Percentiles rank a stretch among this genome's conserved stretches.
These are phyloP conservation scores for Capsicum chinense DNA, from an alignment of 257 asterid genomes.

Conservation along the genomic window DNA sequence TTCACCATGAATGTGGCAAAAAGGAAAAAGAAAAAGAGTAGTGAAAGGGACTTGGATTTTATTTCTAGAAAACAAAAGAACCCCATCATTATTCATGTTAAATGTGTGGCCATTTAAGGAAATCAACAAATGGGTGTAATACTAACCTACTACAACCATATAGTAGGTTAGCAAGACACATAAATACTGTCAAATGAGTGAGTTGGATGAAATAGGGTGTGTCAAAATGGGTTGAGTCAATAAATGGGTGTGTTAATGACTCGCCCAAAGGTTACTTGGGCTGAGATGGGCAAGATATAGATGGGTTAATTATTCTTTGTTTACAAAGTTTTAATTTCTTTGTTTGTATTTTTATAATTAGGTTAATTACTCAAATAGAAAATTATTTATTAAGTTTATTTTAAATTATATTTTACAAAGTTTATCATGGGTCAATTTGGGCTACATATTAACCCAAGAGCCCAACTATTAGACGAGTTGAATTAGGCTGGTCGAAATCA, in stretches of 20 bases:
- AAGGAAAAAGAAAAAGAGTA: neutral
- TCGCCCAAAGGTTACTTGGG: neutral
- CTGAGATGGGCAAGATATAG: neutral
- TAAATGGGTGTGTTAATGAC: neutral
- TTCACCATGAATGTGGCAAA: neutral
- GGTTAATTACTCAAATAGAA: too few species aligned
- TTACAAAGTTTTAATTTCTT: neutral
- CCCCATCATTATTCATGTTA: neutral
- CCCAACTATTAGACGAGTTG: too few species aligned
- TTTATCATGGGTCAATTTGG: too few species aligned
- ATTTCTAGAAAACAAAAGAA: neutral
- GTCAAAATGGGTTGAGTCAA: neutral
- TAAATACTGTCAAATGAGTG: neutral
- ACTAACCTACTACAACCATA: neutral
- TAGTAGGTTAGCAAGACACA: neutral
- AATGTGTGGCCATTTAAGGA: neutral
- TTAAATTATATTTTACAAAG: too few species aligned
- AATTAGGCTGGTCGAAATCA: too few species aligned
- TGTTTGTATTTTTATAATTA: too few species aligned
- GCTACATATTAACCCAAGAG: too few species aligned
- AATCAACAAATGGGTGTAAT: neutral
- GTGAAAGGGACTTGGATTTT: conserved; percentile 1
- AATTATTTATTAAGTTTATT: too few species aligned
- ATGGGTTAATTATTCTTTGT: too few species aligned
- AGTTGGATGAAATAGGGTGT: neutral